A percentile compares a stretch with the other conserved stretches of the same genome.
These are phyloP conservation scores for Evernia prunastri DNA, from an alignment of 495 filamentous ascomycete species.

Conservation along the genomic window DNA sequence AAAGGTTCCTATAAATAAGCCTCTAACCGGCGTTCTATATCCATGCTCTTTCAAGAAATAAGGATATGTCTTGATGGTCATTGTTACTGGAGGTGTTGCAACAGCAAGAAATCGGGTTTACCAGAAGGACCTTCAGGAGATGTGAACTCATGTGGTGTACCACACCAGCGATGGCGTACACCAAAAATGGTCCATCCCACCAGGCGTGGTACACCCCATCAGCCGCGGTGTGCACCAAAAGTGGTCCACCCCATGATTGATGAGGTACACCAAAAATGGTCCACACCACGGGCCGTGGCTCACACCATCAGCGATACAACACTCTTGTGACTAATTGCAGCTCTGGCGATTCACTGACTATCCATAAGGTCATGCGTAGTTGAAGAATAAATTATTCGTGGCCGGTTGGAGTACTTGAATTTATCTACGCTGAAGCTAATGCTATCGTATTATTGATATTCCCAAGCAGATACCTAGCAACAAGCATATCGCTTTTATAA, in stretches of 20 bases:
- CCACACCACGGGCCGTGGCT: conserved; percentile 7
- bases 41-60: neutral
- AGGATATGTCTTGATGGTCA: neutral
- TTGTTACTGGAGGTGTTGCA: neutral
- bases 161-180: neutral
- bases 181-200: neutral
- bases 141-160: neutral
- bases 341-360: no score
- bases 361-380: no score
- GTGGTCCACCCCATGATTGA: no score
- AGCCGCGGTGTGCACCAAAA: no score
- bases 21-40: neutral
- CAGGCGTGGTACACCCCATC: neutral
- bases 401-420: no score
- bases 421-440: no score
- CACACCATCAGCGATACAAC: no score
- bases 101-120: neutral
- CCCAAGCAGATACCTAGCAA: no score
- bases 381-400: no score
- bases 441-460: no score
- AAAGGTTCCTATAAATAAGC: neutral
- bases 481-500: conserved; percentile 33
- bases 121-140: neutral
- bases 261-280: no score
- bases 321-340: no score